Evolutionary conservation across 129 eudicot genomes (phyloP), one percentile per base, ranked within the genome.

Genomic region (Flaveria ramosissima): DNA sequence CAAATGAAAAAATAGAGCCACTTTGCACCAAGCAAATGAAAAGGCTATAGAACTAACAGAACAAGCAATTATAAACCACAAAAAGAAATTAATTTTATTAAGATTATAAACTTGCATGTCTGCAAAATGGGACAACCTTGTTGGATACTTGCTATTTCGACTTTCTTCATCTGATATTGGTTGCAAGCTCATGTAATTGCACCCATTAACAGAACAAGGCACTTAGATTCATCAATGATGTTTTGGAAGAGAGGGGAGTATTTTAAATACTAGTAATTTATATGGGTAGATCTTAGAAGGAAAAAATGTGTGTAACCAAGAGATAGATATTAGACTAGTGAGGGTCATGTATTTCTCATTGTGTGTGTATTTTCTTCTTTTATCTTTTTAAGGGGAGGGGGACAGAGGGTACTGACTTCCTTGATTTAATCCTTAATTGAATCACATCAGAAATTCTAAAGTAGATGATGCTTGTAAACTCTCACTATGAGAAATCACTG

Each of bases 161-260:
- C 65, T 23, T 71, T 56, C 4, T 21, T 53, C 53, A 36, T 72
- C 26, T 0, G 7, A 55, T 20, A 15, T 39, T 57, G 9, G 68
- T 13, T 41, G 56, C 68, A 57, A 42, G 56, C 43, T 73, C 13
- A 56, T 57, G 68, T 57, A 59, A 73, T 73, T 73, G 21, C 65
- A 57, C 4, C 39, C 66, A 60, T 23, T 52, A 52, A 52, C 23
- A 52, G 11, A 17, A 16, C 9, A 52, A 52, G 23, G 23, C 60
- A 52, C 23, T 52, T 6, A 52, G 23, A 52, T 52, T 52, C 21
- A n/a, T 52, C 21, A 52, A 16, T 17, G 1, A 52, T 52, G 23
- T 52, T 52, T 52, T n/a, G 10, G 23, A n/a, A 20, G 1, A n/a
- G 11, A 17, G 17, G 60, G 53, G 53, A 14, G 17, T 48, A 17